Conservation (phyloP, 192 early-diverging fungal genomes). For the Chytriomyces sp. region DNA sequence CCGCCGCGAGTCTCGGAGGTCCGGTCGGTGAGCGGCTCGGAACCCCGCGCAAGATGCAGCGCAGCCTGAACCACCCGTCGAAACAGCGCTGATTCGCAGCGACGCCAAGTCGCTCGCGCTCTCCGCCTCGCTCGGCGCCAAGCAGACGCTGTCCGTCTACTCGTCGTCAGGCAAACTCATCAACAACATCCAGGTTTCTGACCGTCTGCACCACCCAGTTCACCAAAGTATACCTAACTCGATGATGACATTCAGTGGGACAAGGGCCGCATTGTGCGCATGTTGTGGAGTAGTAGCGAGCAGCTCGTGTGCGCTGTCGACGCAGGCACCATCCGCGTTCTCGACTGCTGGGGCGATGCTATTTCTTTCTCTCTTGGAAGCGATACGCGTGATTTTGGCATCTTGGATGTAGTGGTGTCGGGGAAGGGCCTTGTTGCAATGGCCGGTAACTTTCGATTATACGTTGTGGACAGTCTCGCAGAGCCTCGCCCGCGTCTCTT, state of each 20-base stretch:
- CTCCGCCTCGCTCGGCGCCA: not conserved
- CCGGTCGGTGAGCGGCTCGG: conserved; percentile 71
- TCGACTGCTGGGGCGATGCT: conserved; percentile 80
- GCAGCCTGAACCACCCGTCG: not conserved
- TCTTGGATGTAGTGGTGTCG: conserved; percentile 88
- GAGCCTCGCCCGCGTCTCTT: conserved; percentile 81
- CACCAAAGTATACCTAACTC: not conserved
- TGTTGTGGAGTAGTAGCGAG: conserved; percentile 91
- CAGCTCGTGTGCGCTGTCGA: conserved; percentile 86
- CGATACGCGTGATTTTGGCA: conserved; percentile 78
- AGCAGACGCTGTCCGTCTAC: conserved; percentile 70
- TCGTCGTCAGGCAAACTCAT: conserved; percentile 83
- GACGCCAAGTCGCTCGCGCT: conserved; percentile 46
- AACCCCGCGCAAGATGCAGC: not conserved
- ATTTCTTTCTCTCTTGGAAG: conserved; percentile 79
- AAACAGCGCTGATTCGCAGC: conserved; percentile 85
- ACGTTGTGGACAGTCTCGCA: conserved; percentile 81
- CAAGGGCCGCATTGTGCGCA: conserved; percentile 81
- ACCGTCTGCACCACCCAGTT: not conserved
- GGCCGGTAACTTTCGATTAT: conserved; percentile 77
- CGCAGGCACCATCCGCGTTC: conserved; percentile 79
- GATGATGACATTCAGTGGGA: conserved; percentile 66
- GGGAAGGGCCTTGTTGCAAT: conserved; percentile 91
- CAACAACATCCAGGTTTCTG: conserved; percentile 77
- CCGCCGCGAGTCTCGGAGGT: conserved; percentile 87